phyloP scores from a whole-genome alignment of 2,329 filamentous ascomycete species.

The Aspergillus pseudoviridinutans region DNA sequence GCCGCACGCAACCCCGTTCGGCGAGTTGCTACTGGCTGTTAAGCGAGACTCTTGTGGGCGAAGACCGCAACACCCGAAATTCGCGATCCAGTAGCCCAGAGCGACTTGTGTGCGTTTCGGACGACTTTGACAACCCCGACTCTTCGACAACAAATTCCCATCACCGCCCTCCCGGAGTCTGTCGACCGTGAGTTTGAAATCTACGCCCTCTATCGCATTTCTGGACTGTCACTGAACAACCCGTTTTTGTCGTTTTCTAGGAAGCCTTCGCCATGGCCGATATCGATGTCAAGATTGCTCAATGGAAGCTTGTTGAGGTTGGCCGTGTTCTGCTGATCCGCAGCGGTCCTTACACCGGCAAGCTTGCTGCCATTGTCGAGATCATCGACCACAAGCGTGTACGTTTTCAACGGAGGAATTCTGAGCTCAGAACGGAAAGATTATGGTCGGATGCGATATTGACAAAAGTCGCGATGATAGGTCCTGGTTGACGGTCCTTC shows the following conservation, averaged over 20 bases:
- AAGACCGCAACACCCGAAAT: conserved; percentile 33
- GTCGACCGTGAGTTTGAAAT: conserved; percentile 39
- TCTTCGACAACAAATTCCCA: conserved; percentile 39
- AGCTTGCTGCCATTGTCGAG: conserved; percentile 92
- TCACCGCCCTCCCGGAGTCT: conserved; percentile 33
- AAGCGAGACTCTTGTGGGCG: conserved; percentile 42
- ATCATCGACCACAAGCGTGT: conserved; percentile 99
- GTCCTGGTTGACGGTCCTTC: conserved; percentile 94
- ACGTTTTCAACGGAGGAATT: conserved; percentile 51
- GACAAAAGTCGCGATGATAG: conserved; percentile 48
- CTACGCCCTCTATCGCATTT: conserved; percentile 12
- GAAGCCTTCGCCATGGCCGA: conserved; percentile 72
- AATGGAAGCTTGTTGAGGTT: conserved; percentile 97
- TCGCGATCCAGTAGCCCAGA: conserved; percentile 27
- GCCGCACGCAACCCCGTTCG: conserved; percentile 19
- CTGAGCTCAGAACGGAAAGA: conserved; percentile 1
- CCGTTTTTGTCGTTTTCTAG: conserved; percentile 35
- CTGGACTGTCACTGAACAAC: conserved; percentile 23
- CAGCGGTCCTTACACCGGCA: conserved; percentile 74
- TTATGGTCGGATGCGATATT: conserved; percentile 12
- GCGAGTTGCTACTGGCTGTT: conserved; percentile 31
- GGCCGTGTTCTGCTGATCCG: conserved; percentile 94
- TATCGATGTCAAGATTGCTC: conserved; percentile 74
- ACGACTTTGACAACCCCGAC: conserved; percentile 38
- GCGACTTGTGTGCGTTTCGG: conserved; percentile 30